Percentiles rank a stretch among this genome's conserved stretches.
Evolutionary conservation across 2,329 filamentous ascomycete genomes (phyloP).

Genomic region (Fusarium sambucinum): DNA sequence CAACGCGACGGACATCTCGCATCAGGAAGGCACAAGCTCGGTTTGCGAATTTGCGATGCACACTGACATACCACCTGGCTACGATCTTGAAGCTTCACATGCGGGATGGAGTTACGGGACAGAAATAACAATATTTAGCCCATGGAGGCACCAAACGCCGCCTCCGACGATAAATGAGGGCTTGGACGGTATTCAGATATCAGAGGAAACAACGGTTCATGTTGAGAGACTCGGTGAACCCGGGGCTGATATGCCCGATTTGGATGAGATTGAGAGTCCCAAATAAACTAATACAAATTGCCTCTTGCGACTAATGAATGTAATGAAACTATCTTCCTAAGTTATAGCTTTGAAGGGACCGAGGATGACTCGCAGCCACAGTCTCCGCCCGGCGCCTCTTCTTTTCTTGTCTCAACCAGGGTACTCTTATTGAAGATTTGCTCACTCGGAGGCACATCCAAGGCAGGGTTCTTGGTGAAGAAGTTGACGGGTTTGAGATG

Average conservation of each 20-base stretch:
- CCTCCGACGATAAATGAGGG: slow-evolving; percentile 7
- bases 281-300: slow-evolving; percentile 12
- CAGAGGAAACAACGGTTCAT: slow-evolving; percentile 25
- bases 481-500: slow-evolving; percentile 58
- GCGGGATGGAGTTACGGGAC: slow-evolving; percentile 27
- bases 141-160: slow-evolving; percentile 15
- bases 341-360: slow-evolving; percentile 21
- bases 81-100: slow-evolving; percentile 26
- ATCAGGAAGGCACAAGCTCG: slow-evolving; percentile 20
- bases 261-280: background rate
- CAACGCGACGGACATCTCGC: background rate
- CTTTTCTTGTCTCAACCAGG: slow-evolving; percentile 15
- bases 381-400: background rate
- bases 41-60: slow-evolving; percentile 19
- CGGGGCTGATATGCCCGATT: background rate
- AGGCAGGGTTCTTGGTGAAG: slow-evolving; percentile 61
- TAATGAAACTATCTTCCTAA: background rate
- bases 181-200: slow-evolving; percentile 20
- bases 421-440: slow-evolving; percentile 38
- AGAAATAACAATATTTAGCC: slow-evolving; percentile 23
- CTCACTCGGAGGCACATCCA: slow-evolving; percentile 56
- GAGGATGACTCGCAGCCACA: slow-evolving; percentile 20
- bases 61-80: slow-evolving; percentile 14
- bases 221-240: slow-evolving; percentile 7
- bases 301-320: background rate